Evolutionary conservation across 75 land plant genomes (phyloP), one percentile per base, ranked within the genome.

Genomic region (Pinus tabuliformis): DNA sequence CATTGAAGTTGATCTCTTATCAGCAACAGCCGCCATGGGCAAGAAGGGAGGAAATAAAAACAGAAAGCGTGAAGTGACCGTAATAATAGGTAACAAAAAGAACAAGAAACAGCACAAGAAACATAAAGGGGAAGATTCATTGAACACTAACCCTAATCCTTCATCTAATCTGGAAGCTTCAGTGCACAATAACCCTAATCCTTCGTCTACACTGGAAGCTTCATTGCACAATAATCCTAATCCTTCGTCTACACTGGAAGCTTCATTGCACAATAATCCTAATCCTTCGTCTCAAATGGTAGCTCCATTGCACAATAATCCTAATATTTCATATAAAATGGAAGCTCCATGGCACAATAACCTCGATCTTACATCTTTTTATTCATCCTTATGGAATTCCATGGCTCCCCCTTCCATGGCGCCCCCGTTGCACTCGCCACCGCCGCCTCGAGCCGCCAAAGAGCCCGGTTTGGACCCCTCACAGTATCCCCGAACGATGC

Each of bases 361-460:
- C 2, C 16, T 14, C 24, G 13, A 62, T 28, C 30, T 6, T 17
- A 11, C 13, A 30, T 17, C 6, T 18, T 15, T 28, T 14, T 36
- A 17, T 18, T 63, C 28, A 1, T 16, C 75, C 82, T 58, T 81
- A 68, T 9, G 54, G 82, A 54, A 65, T 16, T 73, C 82, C 74
- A 68, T 78, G 20, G 75, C 54, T 1, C 49, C 82, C 1, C 28
- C 28, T 8, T 73, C 82, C 74, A 68, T 70, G 20, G 61, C 54
- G 3, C 49, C 82, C 1, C 28, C 28, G 18, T 1, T 16, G 5
- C 66, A 15, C 30, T 28, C 33, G 12, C 5, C n/a, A 20, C 20
- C 4, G 42, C 3, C 42, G 33, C 7, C 68, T 64, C 2, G 54
- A 49, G 54, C 2, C 54, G 2, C 8, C 20, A 64, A 64, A 36